Percentiles rank a stretch among this genome's conserved stretches.
Conservation (phyloP, 495 filamentous ascomycete species). For the Thermothielavioides terrestris region DNA sequence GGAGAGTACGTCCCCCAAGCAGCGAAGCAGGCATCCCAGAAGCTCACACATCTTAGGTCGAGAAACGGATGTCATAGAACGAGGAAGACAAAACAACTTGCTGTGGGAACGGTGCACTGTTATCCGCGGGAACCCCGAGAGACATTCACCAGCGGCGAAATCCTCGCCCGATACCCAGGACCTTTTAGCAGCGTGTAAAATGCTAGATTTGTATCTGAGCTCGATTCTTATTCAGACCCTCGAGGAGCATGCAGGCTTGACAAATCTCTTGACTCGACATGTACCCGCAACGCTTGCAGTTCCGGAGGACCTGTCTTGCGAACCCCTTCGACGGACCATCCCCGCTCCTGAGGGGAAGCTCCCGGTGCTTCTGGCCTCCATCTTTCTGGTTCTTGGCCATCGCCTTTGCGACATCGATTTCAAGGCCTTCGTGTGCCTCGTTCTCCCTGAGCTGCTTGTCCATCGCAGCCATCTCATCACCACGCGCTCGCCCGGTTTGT, state of each 20-base stretch:
- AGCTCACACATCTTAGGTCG: conserved; percentile 33
- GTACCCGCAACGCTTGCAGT: conserved; percentile 84
- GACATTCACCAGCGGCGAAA: neutral
- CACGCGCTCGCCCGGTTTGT: conserved; percentile 56
- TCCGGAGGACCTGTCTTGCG: conserved; percentile 63
- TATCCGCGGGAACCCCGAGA: neutral
- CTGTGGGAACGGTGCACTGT: neutral
- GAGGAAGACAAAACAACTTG: neutral
- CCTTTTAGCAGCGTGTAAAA: conserved; percentile 7
- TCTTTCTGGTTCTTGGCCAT: conserved; percentile 14
- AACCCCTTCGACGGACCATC: conserved; percentile 19
- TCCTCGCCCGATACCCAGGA: neutral
- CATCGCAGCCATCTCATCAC: conserved; percentile 90
- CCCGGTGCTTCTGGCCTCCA: conserved; percentile 9
- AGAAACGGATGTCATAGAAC: conserved; percentile 41
- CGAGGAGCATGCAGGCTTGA: conserved; percentile 85
- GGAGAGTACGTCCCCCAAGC: conserved; percentile 49
- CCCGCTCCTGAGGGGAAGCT: conserved; percentile 11
- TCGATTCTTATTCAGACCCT: conserved; percentile 84
- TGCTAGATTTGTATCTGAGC: conserved; percentile 61
- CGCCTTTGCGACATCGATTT: conserved; percentile 59
- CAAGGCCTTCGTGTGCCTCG: conserved; percentile 53
- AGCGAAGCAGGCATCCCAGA: neutral
- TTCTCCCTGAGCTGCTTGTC: conserved; percentile 66
- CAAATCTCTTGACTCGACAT: conserved; percentile 92